Conservation (phyloP, 805 yeast species). For the Candida hispaniensis region DNA sequence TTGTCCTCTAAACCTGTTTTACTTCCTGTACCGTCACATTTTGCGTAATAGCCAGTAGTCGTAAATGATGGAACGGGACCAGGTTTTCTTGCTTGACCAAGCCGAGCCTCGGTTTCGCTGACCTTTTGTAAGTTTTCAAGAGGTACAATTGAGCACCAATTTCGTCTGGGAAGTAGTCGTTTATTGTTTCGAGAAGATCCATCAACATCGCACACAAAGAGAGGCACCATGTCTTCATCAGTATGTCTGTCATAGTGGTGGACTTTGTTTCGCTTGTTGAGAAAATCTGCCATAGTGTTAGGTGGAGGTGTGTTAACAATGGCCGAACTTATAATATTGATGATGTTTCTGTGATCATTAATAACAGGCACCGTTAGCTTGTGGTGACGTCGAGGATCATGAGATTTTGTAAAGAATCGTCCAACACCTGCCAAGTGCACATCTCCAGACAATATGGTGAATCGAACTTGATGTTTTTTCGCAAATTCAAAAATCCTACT, state of each 20-base stretch:
- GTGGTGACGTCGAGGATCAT: constrained; percentile 58
- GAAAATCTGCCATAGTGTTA: constrained; percentile 62
- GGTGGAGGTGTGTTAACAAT: constrained; percentile 93
- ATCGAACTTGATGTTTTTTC: constrained; percentile 49
- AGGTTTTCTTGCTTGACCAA: constrained; percentile 15
- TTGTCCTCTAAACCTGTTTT: constrained; percentile 6
- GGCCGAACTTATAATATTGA: constrained; percentile 83
- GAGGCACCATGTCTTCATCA: constrained; percentile 71
- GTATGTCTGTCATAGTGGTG: constrained; percentile 58
- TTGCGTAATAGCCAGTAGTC: constrained; percentile 4
- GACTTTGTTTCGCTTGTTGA: constrained; percentile 53
- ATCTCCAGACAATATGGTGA: constrained; percentile 85
- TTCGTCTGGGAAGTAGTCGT: constrained; percentile 45
- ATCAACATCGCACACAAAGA: constrained; percentile 52
- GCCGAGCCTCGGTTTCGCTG: constrained; percentile 9
- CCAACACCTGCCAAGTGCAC: constrained; percentile 86
- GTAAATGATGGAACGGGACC: constrained; percentile 5
- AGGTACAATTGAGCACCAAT: constrained; percentile 39
- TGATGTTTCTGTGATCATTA: constrained; percentile 41
- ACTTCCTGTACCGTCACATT: constrained; percentile 6
- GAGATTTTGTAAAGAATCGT: constrained; percentile 48
- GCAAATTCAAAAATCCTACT: constrained; percentile 56
- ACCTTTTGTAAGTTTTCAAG: constrained; percentile 10
- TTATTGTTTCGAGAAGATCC: constrained; percentile 39
- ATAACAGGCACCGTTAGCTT: constrained; percentile 17